phyloP scores from a whole-genome alignment of 306 rosid species.

The Dryas alaskensis region DNA sequence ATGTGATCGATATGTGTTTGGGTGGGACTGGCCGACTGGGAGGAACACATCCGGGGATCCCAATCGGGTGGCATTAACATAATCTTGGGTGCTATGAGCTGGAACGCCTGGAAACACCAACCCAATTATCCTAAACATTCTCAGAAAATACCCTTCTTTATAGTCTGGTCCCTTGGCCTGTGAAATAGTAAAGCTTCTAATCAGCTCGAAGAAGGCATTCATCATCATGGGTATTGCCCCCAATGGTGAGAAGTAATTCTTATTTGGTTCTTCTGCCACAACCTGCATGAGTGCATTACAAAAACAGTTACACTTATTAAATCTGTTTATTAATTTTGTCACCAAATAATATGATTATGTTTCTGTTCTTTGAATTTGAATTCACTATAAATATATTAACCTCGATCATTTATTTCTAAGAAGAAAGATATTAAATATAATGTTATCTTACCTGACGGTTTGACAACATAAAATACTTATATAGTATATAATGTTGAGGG shows the following conservation, averaged over 20 bases:
- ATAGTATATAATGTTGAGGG: too few relatives aligned
- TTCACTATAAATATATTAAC: too few relatives aligned
- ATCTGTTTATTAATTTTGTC: too few relatives aligned
- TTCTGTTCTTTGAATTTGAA: too few relatives aligned
- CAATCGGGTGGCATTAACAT: slow-evolving; percentile 58
- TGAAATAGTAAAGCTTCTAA: slow-evolving; percentile 63
- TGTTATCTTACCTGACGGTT: too few relatives aligned
- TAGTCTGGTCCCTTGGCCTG: slow-evolving; percentile 39
- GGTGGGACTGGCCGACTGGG: neutral
- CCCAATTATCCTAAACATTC: slow-evolving; percentile 47
- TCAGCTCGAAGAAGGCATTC: slow-evolving; percentile 47
- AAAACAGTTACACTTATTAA: too few relatives aligned
- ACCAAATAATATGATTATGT: too few relatives aligned
- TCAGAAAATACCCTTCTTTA: slow-evolving; percentile 47
- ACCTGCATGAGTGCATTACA: slow-evolving; percentile 28
- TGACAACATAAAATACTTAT: too few relatives aligned
- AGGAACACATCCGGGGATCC: slow-evolving; percentile 32
- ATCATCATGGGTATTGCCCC: slow-evolving; percentile 39
- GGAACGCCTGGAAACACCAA: slow-evolving; percentile 49
- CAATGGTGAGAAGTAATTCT: slow-evolving; percentile 46
- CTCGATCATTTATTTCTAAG: too few relatives aligned
- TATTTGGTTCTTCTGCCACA: slow-evolving; percentile 59
- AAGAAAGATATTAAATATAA: too few relatives aligned
- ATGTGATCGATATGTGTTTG: neutral
- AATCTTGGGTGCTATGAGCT: slow-evolving; percentile 64